Evolutionary conservation across 768 basidiomycete genomes (phyloP).

Genomic region (Chlorophyllum brunneum): DNA sequence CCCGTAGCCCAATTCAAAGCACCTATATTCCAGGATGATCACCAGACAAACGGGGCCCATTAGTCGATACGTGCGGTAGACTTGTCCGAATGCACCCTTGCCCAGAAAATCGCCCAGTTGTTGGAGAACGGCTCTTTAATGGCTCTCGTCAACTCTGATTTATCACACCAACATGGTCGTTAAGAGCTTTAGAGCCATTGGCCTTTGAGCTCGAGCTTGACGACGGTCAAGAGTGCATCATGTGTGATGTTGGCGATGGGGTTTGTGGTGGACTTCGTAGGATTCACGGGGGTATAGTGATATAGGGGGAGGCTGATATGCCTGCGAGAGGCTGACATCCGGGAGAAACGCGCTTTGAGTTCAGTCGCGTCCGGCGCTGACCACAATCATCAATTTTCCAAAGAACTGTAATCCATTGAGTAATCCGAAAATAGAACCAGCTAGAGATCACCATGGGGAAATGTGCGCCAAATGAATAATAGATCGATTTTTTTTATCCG

Average conservation of each 20-base stretch:
- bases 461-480: too few relatives aligned
- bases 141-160: too few relatives aligned
- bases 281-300: conserved; percentile 3
- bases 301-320: conserved; percentile 4
- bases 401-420: too few relatives aligned
- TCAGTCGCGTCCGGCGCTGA: conserved; percentile 47
- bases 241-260: conserved; percentile 2
- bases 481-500: too few relatives aligned
- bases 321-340: conserved; percentile 10
- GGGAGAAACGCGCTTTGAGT: conserved; percentile 21
- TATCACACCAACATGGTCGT: conserved; percentile 69
- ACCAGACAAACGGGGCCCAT: not conserved
- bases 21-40: conserved; percentile 37
- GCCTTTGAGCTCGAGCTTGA: conserved; percentile 34
- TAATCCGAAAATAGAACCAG: too few relatives aligned
- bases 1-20: conserved; percentile 95
- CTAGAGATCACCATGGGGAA: too few relatives aligned
- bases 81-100: conserved; percentile 95
- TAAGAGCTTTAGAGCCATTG: conserved; percentile 49
- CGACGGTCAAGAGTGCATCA: conserved; percentile 35
- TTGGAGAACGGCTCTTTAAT: conserved; percentile 41
- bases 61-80: conserved; percentile 69
- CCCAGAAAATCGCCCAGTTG: conserved; percentile 97
- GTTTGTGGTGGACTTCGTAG: conserved; percentile 8
- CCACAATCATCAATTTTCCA: conserved; percentile 26